Base-by-base conservation (phyloP, 2,329 filamentous ascomycete genomes). In the Bipolaris cookei region DNA sequence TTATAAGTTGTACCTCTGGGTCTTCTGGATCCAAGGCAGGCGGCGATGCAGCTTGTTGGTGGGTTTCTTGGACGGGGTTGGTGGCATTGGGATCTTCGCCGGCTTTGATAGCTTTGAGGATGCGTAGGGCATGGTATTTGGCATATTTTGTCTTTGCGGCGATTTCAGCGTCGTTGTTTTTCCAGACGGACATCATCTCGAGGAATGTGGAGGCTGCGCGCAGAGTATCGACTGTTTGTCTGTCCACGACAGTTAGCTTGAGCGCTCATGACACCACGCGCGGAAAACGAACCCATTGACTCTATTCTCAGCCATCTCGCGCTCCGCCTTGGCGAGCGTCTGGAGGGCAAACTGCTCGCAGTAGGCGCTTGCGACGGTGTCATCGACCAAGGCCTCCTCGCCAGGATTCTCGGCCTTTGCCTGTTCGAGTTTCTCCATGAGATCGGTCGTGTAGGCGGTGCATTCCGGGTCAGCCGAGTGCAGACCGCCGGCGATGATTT, bases 321-420 rank as follows among this genome's bases (percentile, higher is more conserved):
- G 87, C 70, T 97, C 91, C 3, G 91, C 94, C 62, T 92, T 86
- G 45, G 89, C 85, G 63, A 99, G 93, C 0, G 92, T 93, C 70
- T 97, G 90, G 63, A 94, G 82, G 0, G 90, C 94, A 76, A 99
- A 99, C 74, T 97, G 90, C 77, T 98, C 93, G 45, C 98, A 89
- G 69, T 97, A 97, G 51, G 92, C 92, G 77, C 93, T 91, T 1
- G 92, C 94, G 3, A 90, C 91, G 1, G 88, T 81, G 67, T 97
- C 93, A 76, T 98, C 94, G 5, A 86, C 83, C 51, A 98, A 88
- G 14, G 92, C 90, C 72, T 96, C 91, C 70, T 98, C 91, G 45
- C 85, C 83, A 8, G 87, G 82, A 70, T 94, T 87, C 55, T 90
- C 85, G 10, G 80, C 80, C 80, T 95, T 95, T 62, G 86, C 88